Conservation (phyloP, 169 alveolate species). For the Eimeria maxima region DNA sequence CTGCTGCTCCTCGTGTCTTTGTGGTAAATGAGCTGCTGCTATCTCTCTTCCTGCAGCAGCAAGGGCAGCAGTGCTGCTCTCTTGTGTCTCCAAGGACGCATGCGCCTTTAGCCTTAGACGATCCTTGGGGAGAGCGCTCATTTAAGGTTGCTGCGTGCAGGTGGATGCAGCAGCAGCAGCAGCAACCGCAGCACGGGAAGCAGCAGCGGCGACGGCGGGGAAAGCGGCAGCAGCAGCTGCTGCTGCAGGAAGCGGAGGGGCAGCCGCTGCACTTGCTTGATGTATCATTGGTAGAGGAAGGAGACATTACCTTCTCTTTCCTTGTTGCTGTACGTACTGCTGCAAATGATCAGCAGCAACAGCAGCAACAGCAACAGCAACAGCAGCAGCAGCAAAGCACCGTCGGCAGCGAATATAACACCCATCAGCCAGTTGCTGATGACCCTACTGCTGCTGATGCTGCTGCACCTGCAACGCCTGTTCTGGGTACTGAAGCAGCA, state of each 20-base stretch:
- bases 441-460: no score
- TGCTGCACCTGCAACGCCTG: no score
- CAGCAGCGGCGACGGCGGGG: background rate
- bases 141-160: conserved; percentile 20
- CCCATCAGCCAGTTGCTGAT: background rate
- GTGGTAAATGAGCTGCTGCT: background rate
- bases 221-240: background rate
- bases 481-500: no score
- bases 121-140: conserved; percentile 20
- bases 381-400: conserved; percentile 12
- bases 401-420: background rate
- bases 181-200: conserved; percentile 36
- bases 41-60: conserved; percentile 3
- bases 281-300: background rate
- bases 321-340: conserved; percentile 23
- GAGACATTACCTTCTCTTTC: conserved; percentile 18
- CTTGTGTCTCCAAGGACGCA: background rate
- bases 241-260: background rate
- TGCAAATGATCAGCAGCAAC: background rate
- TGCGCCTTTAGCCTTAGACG: conserved; percentile 35
- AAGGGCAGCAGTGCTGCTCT: background rate
- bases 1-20: conserved; percentile 18
- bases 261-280: conserved; percentile 38
- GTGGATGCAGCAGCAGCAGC: background rate
- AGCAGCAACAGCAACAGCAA: conserved; percentile 38